Evolutionary conservation across 2,329 filamentous ascomycete species (phyloP), one percentile per base, ranked within the genome.

Genomic region (Colletotrichum cordylinicola): DNA sequence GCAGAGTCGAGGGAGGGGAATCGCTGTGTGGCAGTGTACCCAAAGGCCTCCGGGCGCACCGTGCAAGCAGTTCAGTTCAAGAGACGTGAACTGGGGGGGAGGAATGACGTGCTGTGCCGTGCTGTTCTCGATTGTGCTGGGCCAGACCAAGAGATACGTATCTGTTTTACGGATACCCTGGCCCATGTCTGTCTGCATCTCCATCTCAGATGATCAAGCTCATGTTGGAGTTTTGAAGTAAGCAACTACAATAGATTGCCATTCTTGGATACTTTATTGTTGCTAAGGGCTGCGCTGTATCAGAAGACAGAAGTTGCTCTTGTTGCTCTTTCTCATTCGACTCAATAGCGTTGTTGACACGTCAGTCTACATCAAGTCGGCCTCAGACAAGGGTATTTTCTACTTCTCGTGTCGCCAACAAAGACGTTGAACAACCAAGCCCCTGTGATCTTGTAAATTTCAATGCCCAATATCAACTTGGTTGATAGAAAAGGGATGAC

Each of bases 51-150:
- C 29, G 29, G 24, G 72, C 58, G 31, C 67, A 35, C 35, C 67
- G 58, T 39, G 48, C 60, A 58, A 66, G 43, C 15, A 10, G 10
- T 43, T 21, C 16, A 21, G 35, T 37, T n/a, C 16, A 13, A n/a
- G 39, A 18, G 66, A 37, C 48, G 21, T 21, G 43, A 52, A 52
- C n/a, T 21, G 48, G 48, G 52, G 48, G 65, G 39, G 21, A 13
- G 48, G 31, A 60, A 67, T 75, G 68, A 67, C 68, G 72, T 72
- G 72, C 72, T 70, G 71, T 39, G 48, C 48, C 21, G 52, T 37
- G 52, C 66, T 35, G 33, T 67, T 56, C 65, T 67, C 31, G 33
- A 21, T 27, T 67, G n/a, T 67, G 39, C 65, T 60, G 55, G 66
- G 31, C n/a, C 29, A 37, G 43, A 67, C 65, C 65, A 10, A 68